These are phyloP conservation scores for Mytilinidion resinicola DNA, from an alignment of 495 filamentous ascomycete genomes.

Conservation along the genomic window DNA sequence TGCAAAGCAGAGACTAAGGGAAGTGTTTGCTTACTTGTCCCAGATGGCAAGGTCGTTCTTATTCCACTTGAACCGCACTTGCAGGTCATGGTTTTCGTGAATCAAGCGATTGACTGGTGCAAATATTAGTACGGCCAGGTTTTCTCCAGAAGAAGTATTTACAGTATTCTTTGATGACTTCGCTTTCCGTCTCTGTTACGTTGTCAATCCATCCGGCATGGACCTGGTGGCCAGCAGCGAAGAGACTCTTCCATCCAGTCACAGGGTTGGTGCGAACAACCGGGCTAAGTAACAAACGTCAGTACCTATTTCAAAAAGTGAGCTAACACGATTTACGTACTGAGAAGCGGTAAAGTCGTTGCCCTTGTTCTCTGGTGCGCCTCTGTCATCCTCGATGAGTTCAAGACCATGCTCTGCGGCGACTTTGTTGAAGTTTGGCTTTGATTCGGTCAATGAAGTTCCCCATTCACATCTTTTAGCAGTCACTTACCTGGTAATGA, in stretches of 20 bases:
- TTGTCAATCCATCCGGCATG: conserved; percentile 50
- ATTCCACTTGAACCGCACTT: conserved; percentile 53
- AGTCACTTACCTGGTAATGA: conserved; percentile 41
- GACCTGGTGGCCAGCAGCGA: conserved; percentile 55
- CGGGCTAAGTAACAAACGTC: conserved; percentile 30
- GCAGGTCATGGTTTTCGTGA: conserved; percentile 67
- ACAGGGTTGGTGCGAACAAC: conserved; percentile 71
- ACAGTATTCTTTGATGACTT: conserved; percentile 54
- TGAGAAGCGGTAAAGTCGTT: conserved; percentile 55
- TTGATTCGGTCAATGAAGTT: not conserved
- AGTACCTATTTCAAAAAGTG: not conserved
- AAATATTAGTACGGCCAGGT: not conserved
- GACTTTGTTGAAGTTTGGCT: conserved; percentile 50
- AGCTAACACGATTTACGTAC: not conserved
- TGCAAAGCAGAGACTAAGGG: not conserved
- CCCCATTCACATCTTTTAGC: not conserved
- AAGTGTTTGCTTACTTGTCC: conserved; percentile 48
- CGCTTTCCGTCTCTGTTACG: conserved; percentile 53
- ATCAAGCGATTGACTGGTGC: conserved; percentile 30
- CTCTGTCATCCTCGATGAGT: conserved; percentile 50
- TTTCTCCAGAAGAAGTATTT: conserved; percentile 33
- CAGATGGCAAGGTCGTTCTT: conserved; percentile 52
- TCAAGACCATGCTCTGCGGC: conserved; percentile 48
- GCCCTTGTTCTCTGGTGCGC: conserved; percentile 61
- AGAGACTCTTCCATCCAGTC: conserved; percentile 67